Evolutionary conservation across 148 eudicot genomes (phyloP).

Genomic region (Rhododendron vialii): DNA sequence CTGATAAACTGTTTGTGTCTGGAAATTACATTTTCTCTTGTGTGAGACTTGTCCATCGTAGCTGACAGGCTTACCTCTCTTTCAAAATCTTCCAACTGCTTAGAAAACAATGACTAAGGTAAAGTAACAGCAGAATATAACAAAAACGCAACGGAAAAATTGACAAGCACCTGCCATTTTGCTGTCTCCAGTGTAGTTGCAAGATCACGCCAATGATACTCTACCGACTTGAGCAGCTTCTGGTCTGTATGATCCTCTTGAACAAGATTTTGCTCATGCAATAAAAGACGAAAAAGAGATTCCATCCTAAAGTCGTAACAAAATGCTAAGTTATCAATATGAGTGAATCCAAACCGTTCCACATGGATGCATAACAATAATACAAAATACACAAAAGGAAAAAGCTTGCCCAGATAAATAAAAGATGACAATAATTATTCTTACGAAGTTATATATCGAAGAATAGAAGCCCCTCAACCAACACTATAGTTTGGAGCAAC

Average conservation of each 20-base stretch:
- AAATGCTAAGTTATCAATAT: background rate
- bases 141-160: background rate
- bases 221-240: constrained; percentile 20
- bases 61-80: constrained; percentile 29
- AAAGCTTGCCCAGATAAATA: background rate
- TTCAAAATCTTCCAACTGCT: constrained; percentile 40
- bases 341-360: background rate
- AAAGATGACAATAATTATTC: background rate
- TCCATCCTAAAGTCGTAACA: constrained; percentile 28
- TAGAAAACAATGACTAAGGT: background rate
- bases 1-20: constrained; percentile 31
- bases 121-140: background rate
- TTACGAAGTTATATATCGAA: background rate
- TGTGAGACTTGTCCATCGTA: constrained; percentile 24
- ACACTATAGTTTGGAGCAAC: background rate
- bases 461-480: background rate
- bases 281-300: constrained; percentile 24
- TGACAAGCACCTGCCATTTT: constrained; percentile 37
- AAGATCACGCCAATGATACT: constrained; percentile 31
- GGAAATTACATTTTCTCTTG: constrained; percentile 23
- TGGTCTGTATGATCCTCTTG: constrained; percentile 20
- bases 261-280: constrained; percentile 33
- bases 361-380: background rate
- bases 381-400: background rate
- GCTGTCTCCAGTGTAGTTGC: constrained; percentile 34